phyloP scores from a whole-genome alignment of 306 rosid genomes.

The Inga oerstediana region DNA sequence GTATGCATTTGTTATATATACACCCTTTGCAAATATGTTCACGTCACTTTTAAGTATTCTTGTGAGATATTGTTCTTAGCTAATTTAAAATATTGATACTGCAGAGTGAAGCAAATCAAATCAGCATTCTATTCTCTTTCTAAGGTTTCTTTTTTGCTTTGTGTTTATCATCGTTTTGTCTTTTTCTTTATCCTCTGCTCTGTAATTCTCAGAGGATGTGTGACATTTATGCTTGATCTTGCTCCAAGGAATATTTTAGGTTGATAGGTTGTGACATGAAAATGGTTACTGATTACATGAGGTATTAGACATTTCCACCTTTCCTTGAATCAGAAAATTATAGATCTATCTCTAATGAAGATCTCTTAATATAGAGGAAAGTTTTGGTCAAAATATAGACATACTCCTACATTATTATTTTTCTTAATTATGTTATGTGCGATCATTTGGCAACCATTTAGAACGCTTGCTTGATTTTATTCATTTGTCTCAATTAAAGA shows the following conservation, averaged over 20 bases:
- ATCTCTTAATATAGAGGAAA: background rate
- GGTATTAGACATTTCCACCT: background rate
- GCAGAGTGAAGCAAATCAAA: slow-evolving; percentile 84
- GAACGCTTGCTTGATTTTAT: background rate
- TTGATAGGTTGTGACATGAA: slow-evolving; percentile 11
- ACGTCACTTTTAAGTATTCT: background rate
- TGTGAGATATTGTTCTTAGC: background rate
- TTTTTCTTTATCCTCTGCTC: slow-evolving; percentile 7
- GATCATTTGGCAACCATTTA: background rate
- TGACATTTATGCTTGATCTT: background rate
- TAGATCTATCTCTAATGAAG: slow-evolving; percentile 10
- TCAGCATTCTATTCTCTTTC: slow-evolving; percentile 83
- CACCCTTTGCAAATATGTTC: background rate
- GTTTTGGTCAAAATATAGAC: background rate
- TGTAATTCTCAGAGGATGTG: background rate
- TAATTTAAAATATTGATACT: slow-evolving; percentile 23
- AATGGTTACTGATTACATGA: background rate
- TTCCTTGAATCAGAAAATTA: slow-evolving; percentile 6
- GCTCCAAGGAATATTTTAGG: background rate
- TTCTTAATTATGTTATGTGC: background rate
- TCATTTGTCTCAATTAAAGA: background rate
- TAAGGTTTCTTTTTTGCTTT: slow-evolving; percentile 51
- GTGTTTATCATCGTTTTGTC: background rate
- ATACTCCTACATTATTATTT: background rate
- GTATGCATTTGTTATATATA: slow-evolving; percentile 37